Percentiles rank a stretch among this genome's conserved stretches.
Conservation (phyloP, 75 land plant genomes). For the Pinus tabuliformis region DNA sequence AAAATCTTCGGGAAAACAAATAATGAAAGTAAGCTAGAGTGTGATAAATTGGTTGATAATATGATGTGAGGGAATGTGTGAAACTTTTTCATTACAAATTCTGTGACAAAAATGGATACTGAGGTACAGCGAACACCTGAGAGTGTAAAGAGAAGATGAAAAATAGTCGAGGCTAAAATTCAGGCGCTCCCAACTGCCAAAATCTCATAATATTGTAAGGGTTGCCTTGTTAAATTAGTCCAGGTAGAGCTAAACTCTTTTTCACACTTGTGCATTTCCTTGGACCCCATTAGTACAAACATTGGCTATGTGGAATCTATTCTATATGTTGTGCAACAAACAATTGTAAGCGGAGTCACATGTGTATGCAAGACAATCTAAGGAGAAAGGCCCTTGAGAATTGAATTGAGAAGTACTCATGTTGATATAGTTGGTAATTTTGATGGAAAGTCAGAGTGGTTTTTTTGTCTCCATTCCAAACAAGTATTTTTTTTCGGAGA, state of each 20-base stretch:
- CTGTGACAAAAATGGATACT: too few species aligned
- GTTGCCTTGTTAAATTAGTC: constrained; percentile 1
- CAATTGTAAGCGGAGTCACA: constrained; percentile 57
- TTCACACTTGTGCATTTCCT: neutral
- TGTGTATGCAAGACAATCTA: constrained; percentile 64
- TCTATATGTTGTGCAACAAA: constrained; percentile 58
- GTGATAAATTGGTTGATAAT: too few species aligned
- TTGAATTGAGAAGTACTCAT: constrained; percentile 25
- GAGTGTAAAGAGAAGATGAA: constrained; percentile 2
- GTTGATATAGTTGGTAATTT: constrained; percentile 77
- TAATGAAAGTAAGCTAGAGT: too few species aligned
- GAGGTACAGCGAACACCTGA: neutral
- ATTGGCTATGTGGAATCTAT: constrained; percentile 77
- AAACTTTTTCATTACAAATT: too few species aligned
- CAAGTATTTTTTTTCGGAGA: too few species aligned
- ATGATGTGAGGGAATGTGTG: too few species aligned
- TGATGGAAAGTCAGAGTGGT: constrained; percentile 60
- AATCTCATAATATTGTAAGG: neutral
- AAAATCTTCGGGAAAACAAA: too few species aligned
- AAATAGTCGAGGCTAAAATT: neutral
- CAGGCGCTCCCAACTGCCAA: neutral
- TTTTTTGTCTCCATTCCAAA: constrained; percentile 71
- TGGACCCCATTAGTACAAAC: constrained; percentile 28
- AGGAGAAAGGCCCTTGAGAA: neutral
- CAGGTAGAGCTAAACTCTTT: neutral